phyloP scores from a whole-genome alignment of 345 rosid species.

The Eucalyptus marginata region DNA sequence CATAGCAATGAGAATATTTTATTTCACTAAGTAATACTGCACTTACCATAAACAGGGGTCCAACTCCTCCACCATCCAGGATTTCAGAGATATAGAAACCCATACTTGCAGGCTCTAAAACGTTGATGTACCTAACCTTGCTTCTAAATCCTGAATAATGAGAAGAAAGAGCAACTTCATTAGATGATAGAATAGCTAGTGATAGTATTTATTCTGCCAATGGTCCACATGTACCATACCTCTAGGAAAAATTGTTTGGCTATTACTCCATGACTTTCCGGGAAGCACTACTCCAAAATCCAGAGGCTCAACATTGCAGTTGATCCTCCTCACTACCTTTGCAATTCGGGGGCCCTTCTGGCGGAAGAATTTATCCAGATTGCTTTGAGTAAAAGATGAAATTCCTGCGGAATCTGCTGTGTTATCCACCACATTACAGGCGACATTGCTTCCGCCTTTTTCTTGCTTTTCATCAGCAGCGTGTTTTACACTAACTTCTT shows the following conservation, averaged over 20 bases:
- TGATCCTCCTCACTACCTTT: constrained; percentile 94
- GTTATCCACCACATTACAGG: constrained; percentile 23
- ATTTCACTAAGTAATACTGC: neutral
- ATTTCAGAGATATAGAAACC: constrained; percentile 85
- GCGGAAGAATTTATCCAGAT: constrained; percentile 58
- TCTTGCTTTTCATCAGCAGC: constrained; percentile 27
- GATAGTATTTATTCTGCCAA: neutral
- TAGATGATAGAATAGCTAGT: neutral
- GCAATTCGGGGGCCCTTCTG: constrained; percentile 99
- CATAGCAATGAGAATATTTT: neutral
- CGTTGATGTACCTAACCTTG: constrained; percentile 68
- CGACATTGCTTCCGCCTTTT: constrained; percentile 23
- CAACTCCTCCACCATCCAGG: constrained; percentile 53
- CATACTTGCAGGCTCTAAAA: constrained; percentile 74
- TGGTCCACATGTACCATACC: constrained; percentile 23
- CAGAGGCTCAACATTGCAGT: constrained; percentile 81
- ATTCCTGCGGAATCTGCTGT: constrained; percentile 24
- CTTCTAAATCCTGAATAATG: constrained; percentile 77
- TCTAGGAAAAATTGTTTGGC: constrained; percentile 83
- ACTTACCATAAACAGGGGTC: constrained; percentile 83
- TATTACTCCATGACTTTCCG: constrained; percentile 81
- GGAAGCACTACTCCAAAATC: constrained; percentile 68
- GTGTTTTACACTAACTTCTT: constrained; percentile 3
- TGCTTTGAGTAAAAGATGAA: constrained; percentile 54
- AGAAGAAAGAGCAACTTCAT: neutral